Evolutionary conservation across 2,329 filamentous ascomycete species (phyloP).

Genomic region (Colletotrichum nymphaeae): DNA sequence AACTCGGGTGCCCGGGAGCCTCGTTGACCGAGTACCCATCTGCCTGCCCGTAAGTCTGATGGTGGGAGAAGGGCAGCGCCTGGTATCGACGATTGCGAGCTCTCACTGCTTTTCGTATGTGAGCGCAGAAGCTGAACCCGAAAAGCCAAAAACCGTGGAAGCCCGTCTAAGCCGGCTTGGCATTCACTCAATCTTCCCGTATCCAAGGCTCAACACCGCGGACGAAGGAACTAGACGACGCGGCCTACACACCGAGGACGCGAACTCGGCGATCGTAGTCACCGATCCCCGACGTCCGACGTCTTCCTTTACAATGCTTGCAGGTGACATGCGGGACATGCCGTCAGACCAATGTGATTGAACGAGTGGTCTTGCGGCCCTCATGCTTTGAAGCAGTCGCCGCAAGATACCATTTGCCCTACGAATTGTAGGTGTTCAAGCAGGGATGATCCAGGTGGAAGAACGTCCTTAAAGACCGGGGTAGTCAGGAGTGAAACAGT

Average conservation of each 20-base stretch:
- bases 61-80: background rate
- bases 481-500: background rate
- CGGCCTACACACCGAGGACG: slow-evolving; percentile 13
- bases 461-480: background rate
- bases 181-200: background rate
- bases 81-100: background rate
- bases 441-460: slow-evolving; percentile 7
- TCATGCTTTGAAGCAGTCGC: slow-evolving; percentile 1
- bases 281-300: slow-evolving; percentile 23
- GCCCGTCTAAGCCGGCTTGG: slow-evolving; percentile 5
- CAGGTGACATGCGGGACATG: slow-evolving; percentile 17
- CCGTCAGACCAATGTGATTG: slow-evolving; percentile 7
- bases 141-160: background rate
- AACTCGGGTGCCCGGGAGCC: background rate
- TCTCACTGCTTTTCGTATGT: background rate
- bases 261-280: slow-evolving; percentile 20
- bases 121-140: background rate
- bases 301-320: background rate
- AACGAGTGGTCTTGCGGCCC: slow-evolving; percentile 11
- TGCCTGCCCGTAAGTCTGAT: too few species aligned
- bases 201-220: background rate
- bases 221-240: background rate
- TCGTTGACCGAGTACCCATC: background rate
- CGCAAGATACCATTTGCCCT: background rate
- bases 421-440: too few species aligned